phyloP scores from a whole-genome alignment of 2,329 filamentous ascomycete genomes.

The Aureobasidium leucospermi region DNA sequence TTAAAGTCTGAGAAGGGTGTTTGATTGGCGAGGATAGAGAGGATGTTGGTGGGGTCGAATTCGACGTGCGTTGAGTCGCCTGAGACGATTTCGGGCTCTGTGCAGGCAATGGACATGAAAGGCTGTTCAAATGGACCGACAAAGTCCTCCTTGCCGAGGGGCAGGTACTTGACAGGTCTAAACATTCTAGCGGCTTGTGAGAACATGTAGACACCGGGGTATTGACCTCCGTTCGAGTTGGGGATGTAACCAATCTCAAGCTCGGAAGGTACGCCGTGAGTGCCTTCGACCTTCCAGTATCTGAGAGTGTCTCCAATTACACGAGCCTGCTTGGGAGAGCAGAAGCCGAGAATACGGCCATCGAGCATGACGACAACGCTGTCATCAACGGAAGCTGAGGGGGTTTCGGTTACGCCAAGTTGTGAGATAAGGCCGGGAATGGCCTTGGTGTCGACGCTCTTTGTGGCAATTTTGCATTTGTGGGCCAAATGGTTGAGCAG shows the following conservation, averaged over 20 bases:
- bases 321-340: slow-evolving; percentile 72
- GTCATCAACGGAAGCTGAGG: slow-evolving; percentile 72
- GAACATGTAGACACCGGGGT: slow-evolving; percentile 91
- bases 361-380: slow-evolving; percentile 87
- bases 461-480: slow-evolving; percentile 84
- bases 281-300: slow-evolving; percentile 91
- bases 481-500: slow-evolving; percentile 91
- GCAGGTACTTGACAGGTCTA: slow-evolving; percentile 84
- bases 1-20: slow-evolving; percentile 99
- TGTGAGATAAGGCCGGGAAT: slow-evolving; percentile 68
- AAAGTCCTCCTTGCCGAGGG: slow-evolving; percentile 76
- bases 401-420: slow-evolving; percentile 68
- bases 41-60: slow-evolving; percentile 87
- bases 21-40: slow-evolving; percentile 97
- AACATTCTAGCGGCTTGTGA: slow-evolving; percentile 81
- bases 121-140: slow-evolving; percentile 94
- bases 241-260: slow-evolving; percentile 92
- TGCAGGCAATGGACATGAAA: slow-evolving; percentile 94
- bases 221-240: slow-evolving; percentile 82
- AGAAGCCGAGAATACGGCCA: slow-evolving; percentile 84
- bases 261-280: slow-evolving; percentile 68
- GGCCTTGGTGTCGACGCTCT: slow-evolving; percentile 63
- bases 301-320: slow-evolving; percentile 79
- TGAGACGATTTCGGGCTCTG: slow-evolving; percentile 79
- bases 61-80: slow-evolving; percentile 90